Evolutionary conservation across 1,284 basidiomycete species (phyloP), one percentile per base, ranked within the genome.

Genomic region (Malassezia obtusa): DNA sequence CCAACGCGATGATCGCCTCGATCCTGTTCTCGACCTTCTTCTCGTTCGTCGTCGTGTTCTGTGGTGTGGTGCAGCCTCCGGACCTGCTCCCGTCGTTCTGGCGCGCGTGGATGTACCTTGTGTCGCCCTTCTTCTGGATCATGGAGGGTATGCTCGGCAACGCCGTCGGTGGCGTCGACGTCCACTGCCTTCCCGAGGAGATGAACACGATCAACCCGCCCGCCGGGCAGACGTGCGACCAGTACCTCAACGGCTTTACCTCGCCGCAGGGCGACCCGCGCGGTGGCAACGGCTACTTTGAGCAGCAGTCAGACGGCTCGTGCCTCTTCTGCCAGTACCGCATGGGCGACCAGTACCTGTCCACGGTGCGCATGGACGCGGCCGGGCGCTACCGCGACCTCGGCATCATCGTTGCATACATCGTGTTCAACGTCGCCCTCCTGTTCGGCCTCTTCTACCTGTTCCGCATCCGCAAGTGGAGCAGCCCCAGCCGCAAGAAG

Each of bases 391-490:
- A 54, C 60, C 58, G 66, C n/a, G 57, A 68, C 50, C 33, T 70
- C 17, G 67, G 67, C 19, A 72, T 87, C 44, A 74, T 87, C 56
- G 79, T 79, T 66, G 82, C 75, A 0, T 87, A 81, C 74, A 79
- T 84, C 59, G 62, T 76, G 15, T 80, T 85, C 75, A 86, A 86
- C 59, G 49, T 72, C 14, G 45, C 45, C 11, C 64, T 64, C 30
- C 54, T 55, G 49, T 65, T 61, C 41, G 50, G 37, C 2, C 48
- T 65, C 45, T 68, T 68, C 47, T 71, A 61, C 51, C 52, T 63
- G n/a, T 65, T 65, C 61, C 52, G 63, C 35, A 46, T 65, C 48
- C 59, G 55, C 50, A 56, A 56, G 40, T 58, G 58, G 15, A 54
- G 57, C 24, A 39, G 49, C 38, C 38, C 45, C 15, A 58, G 50